phyloP scores from a whole-genome alignment of 2,329 filamentous ascomycete genomes.

The Pseudogymnoascus sp. region DNA sequence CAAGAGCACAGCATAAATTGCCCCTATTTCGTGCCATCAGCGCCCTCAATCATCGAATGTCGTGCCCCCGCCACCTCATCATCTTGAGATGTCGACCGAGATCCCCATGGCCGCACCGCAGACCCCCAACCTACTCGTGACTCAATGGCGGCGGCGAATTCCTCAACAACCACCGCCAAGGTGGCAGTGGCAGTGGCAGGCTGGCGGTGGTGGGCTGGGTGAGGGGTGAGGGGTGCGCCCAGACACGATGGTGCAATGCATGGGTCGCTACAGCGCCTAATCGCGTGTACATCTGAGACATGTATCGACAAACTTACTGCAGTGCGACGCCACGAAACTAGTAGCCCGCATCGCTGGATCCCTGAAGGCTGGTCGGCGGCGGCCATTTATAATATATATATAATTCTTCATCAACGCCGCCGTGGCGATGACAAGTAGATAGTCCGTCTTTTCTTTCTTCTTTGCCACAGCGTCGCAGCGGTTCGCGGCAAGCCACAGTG shows the following conservation, averaged over 20 bases:
- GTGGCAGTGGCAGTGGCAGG: neutral
- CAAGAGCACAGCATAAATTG: constrained; percentile 1
- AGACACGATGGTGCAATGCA: constrained; percentile 3
- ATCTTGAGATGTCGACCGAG: neutral
- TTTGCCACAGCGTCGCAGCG: neutral
- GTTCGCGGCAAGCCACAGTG: constrained; percentile 1
- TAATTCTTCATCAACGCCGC: neutral
- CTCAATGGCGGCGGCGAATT: constrained; percentile 4
- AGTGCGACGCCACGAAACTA: neutral
- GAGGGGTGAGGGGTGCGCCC: neutral
- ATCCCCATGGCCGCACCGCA: neutral
- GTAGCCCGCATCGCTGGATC: neutral
- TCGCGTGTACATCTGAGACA: constrained; percentile 7
- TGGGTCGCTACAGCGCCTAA: constrained; percentile 1
- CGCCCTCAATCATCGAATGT: neutral
- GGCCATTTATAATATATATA: constrained; percentile 6
- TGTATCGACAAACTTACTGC: neutral
- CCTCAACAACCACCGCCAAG: neutral
- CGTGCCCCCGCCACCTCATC: constrained; percentile 2
- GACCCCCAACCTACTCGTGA: neutral
- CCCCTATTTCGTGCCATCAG: constrained; percentile 1
- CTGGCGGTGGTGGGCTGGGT: neutral
- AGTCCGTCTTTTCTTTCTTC: neutral
- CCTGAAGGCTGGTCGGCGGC: neutral
- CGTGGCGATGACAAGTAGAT: neutral